Evolutionary conservation across 305 asterid species (phyloP).

Genomic region (Fraxinus velutina): DNA sequence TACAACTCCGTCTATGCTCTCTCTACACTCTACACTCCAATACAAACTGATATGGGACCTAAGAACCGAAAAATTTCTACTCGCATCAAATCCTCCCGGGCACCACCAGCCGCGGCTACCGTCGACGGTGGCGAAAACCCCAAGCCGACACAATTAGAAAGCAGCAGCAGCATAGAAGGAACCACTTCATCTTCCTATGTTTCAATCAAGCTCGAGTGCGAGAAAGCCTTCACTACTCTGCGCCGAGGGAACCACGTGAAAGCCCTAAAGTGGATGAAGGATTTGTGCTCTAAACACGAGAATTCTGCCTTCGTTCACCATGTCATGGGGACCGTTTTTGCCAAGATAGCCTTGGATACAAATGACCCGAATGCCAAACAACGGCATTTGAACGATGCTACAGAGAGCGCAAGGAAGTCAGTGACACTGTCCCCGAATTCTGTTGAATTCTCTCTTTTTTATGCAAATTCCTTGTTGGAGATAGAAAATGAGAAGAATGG

Average conservation of each 20-base stretch:
- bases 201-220: not conserved
- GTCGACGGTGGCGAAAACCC: not conserved
- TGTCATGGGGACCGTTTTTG: not conserved
- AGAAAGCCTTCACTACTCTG: not conserved
- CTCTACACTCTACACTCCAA: not conserved
- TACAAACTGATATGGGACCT: not conserved
- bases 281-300: not conserved
- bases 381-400: not conserved
- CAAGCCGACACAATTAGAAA: not conserved
- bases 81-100: not conserved
- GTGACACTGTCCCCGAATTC: not conserved
- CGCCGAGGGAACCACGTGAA: not conserved
- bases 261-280: not conserved
- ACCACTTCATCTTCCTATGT: not conserved
- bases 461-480: not conserved
- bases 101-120: not conserved
- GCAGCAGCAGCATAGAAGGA: not conserved
- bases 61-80: not conserved
- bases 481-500: not conserved
- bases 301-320: not conserved
- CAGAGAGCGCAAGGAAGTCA: not conserved
- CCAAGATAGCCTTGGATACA: not conserved
- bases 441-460: not conserved
- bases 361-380: not conserved
- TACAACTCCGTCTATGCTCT: not conserved